These are phyloP conservation scores for Paraglomus brasilianum DNA, from an alignment of 192 early-diverging fungal genomes.

Conservation along the genomic window DNA sequence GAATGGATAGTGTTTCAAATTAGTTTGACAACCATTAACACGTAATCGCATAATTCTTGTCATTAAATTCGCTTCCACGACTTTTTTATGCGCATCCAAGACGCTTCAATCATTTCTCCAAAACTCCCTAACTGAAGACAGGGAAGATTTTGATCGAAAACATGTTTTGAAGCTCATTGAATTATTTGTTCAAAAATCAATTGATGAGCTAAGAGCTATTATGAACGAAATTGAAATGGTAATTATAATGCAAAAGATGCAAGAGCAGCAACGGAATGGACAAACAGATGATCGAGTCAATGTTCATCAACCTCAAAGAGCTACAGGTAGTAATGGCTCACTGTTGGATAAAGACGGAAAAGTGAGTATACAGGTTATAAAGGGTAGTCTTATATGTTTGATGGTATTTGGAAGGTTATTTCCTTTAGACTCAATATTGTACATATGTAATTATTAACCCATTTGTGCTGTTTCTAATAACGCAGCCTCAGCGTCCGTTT, in stretches of 20 bases:
- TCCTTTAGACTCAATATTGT: neutral
- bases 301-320: constrained; percentile 19
- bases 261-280: constrained; percentile 34
- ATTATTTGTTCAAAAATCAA: constrained; percentile 65
- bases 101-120: neutral
- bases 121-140: constrained; percentile 33
- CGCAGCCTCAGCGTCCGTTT: constrained; percentile 78
- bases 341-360: constrained; percentile 51
- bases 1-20: neutral
- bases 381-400: neutral
- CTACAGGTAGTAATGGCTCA: constrained; percentile 46
- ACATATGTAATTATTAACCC: constrained; percentile 8
- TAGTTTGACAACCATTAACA: neutral
- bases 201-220: constrained; percentile 69
- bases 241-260: constrained; percentile 65
- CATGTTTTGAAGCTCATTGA: constrained; percentile 70
- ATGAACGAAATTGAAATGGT: constrained; percentile 81
- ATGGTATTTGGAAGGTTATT: constrained; percentile 31
- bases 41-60: neutral
- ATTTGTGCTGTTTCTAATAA: neutral
- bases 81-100: neutral
- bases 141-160: constrained; percentile 78
- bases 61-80: neutral
- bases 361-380: constrained; percentile 29
- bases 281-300: constrained; percentile 29